Evolutionary conservation across 2,329 filamentous ascomycete species (phyloP), one percentile per base, ranked within the genome.

Genomic region (Sporothrix protearum): DNA sequence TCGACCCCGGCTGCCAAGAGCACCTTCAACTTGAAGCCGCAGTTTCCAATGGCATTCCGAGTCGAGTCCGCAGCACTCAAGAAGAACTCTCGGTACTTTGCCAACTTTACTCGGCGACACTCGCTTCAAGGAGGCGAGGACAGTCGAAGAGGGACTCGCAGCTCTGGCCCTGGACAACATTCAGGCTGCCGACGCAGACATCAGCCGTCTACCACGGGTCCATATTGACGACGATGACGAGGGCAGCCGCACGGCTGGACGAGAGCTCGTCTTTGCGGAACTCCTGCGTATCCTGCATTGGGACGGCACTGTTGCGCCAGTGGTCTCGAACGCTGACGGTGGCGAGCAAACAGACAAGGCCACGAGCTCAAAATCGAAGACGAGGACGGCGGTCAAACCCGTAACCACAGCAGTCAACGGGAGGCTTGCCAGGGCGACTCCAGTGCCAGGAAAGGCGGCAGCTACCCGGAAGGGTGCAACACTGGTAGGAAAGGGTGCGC

Each of bases 61-160:
- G 90, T 92, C 57, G 84, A 85, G 68, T 81, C 89, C 1, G 81
- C 81, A 14, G 81, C 81, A 0, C 82, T 94, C 45, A 87, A 84
- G 79, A 82, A 83, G 73, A 84, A 87, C 73, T 93, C 91, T 5
- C 86, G 86, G 71, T 94, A 93, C 79, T 94, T 94, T 78, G 84
- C 84, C 71, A 88, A 87, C 71, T 84, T 84, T 94, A 19, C 83
- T 94, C 2, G 86, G 87, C 10, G 86, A 89, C 73, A 83, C 83
- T 2, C 82, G 87, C 71, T 92, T 93, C 78, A 82, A 85, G 70
- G 90, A 94, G 80, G 86, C 87, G 8, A 83, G 83, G 64, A 78
- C 83, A 47, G 82, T 93, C 53, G 79, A 83, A 12, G 81, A 82
- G 2, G 81, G 82, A 6, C 84, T 91, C 57, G 82, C 81, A 5